These are phyloP conservation scores for Peronospora farinosa DNA, from an alignment of 352 stramenopile genomes.

Conservation along the genomic window DNA sequence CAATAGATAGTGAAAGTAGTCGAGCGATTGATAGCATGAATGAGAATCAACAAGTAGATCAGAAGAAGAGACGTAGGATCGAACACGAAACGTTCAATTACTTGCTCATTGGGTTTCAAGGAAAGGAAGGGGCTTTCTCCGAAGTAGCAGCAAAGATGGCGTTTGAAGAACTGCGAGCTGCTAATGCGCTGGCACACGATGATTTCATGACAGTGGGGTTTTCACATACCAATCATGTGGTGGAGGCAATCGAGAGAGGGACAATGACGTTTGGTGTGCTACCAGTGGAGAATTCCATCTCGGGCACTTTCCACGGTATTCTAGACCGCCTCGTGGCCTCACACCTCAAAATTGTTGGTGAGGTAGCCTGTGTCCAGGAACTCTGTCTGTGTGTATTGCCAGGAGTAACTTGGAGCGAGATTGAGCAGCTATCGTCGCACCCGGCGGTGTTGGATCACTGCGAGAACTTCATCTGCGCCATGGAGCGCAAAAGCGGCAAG, in stretches of 20 bases:
- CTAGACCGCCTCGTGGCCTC: slow-evolving; percentile 56
- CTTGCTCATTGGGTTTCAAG: slow-evolving; percentile 61
- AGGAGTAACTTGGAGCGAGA: slow-evolving; percentile 33
- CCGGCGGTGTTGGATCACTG: slow-evolving; percentile 61
- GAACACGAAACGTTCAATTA: slow-evolving; percentile 17
- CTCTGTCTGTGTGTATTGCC: slow-evolving; percentile 51
- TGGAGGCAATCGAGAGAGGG: slow-evolving; percentile 51
- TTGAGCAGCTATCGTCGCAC: slow-evolving; percentile 54
- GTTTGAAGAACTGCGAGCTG: slow-evolving; percentile 55
- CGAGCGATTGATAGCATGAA: background rate
- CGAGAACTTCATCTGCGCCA: slow-evolving; percentile 54
- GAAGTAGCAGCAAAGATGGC: slow-evolving; percentile 48
- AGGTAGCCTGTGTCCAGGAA: slow-evolving; percentile 63
- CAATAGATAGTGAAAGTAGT: slow-evolving; percentile 9
- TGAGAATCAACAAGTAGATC: slow-evolving; percentile 1
- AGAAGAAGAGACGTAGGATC: slow-evolving; percentile 5
- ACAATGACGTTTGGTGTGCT: slow-evolving; percentile 57
- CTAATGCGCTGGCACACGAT: slow-evolving; percentile 32
- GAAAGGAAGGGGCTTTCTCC: slow-evolving; percentile 67
- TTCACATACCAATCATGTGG: slow-evolving; percentile 45
- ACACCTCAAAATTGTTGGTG: slow-evolving; percentile 64
- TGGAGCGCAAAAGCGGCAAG: slow-evolving; percentile 44
- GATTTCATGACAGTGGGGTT: slow-evolving; percentile 62
- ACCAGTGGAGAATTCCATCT: slow-evolving; percentile 69
- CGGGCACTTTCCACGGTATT: slow-evolving; percentile 67